Conservation (phyloP, 768 basidiomycete genomes). For the Leccinum fibrillosum region DNA sequence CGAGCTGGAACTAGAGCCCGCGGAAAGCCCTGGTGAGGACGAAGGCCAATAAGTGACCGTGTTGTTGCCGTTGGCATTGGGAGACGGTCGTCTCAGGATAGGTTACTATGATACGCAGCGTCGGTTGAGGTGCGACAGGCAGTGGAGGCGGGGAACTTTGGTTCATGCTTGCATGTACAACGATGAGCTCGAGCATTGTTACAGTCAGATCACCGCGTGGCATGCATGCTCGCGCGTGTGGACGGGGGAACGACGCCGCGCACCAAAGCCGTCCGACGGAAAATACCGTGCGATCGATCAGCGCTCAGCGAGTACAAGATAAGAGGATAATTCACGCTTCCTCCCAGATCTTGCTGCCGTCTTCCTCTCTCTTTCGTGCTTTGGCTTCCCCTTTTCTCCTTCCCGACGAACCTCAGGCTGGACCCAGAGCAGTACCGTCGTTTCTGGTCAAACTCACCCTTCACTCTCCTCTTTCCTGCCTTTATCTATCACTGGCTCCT, state of each 20-base stretch:
- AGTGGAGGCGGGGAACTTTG: conserved; percentile 46
- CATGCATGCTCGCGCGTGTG: not conserved
- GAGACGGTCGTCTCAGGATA: conserved; percentile 68
- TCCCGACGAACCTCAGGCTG: too few relatives aligned
- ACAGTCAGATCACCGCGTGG: conserved; percentile 29
- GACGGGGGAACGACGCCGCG: not conserved
- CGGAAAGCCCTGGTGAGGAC: conserved; percentile 11
- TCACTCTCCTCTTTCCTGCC: not conserved
- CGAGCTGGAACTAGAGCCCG: not conserved
- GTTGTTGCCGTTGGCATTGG: not conserved
- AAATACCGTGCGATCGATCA: conserved; percentile 9
- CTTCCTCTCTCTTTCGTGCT: conserved; percentile 2
- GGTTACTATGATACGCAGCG: conserved; percentile 54
- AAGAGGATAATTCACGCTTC: conserved; percentile 52
- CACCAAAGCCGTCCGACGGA: not conserved
- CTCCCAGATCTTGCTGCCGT: conserved; percentile 59
- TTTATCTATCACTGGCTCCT: conserved; percentile 14
- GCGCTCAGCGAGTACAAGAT: not conserved
- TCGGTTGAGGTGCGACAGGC: conserved; percentile 53
- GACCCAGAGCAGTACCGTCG: not conserved
- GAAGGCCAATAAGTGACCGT: not conserved
- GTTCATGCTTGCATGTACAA: conserved; percentile 37
- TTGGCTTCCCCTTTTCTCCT: not conserved
- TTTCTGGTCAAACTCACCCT: not conserved
- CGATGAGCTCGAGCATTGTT: conserved; percentile 73